Evolutionary conservation across 108 stramenopile species (phyloP).

Genomic region (Nitzschia sp.): DNA sequence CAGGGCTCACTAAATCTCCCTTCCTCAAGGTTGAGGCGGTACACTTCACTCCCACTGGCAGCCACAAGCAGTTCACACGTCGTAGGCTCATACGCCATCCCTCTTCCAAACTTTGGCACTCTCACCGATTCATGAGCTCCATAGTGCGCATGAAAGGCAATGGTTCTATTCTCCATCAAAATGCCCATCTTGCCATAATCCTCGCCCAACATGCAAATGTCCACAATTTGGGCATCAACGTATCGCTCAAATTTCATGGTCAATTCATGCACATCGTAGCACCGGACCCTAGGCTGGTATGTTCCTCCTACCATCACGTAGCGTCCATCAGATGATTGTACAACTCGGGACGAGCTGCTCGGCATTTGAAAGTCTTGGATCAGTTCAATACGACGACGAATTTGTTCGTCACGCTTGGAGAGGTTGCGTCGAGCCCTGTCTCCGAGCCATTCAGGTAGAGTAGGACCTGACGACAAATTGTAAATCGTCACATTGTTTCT

Average conservation of each 20-base stretch:
- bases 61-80: conserved; percentile 90
- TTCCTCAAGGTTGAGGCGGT: conserved; percentile 94
- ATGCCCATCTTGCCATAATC: conserved; percentile 96
- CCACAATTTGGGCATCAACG: conserved; percentile 90
- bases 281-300: conserved; percentile 93
- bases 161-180: conserved; percentile 87
- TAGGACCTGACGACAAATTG: conserved; percentile 83
- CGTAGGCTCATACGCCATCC: conserved; percentile 89
- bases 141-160: conserved; percentile 97
- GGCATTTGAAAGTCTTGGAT: conserved; percentile 99
- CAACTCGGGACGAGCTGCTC: conserved; percentile 74
- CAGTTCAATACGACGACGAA: conserved; percentile 92
- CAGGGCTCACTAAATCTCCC: conserved; percentile 92
- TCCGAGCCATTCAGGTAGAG: conserved; percentile 96
- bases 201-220: conserved; percentile 79
- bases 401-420: conserved; percentile 85
- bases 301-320: conserved; percentile 91
- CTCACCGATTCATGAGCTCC: conserved; percentile 88
- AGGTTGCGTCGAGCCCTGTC: conserved; percentile 90
- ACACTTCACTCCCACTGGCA: conserved; percentile 78
- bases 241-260: conserved; percentile 98
- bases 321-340: conserved; percentile 83
- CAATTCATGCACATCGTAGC: conserved; percentile 93
- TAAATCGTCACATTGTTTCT: conserved; percentile 87
- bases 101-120: conserved; percentile 94